Conservation (phyloP, 1,139 yeast species). For the Pichia sp. region DNA sequence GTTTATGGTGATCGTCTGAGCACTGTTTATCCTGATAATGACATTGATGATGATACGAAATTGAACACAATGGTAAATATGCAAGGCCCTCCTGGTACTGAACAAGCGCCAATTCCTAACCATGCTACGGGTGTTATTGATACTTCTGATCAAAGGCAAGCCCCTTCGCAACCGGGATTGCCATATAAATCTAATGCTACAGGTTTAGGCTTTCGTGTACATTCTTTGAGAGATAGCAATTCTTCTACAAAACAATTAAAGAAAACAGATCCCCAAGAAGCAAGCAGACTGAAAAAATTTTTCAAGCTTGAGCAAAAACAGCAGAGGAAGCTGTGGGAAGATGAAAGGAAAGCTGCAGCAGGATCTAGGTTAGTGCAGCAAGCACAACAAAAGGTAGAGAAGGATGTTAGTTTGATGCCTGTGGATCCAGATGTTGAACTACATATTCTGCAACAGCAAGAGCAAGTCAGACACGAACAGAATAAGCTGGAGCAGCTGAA, state of each 20-base stretch:
- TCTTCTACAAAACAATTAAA: constrained; percentile 1
- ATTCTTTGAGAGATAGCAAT: constrained; percentile 21
- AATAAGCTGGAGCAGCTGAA: neutral
- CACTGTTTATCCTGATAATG: constrained; percentile 6
- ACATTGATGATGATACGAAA: constrained; percentile 24
- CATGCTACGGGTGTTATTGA: neutral
- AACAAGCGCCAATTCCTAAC: neutral
- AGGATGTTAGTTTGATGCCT: constrained; percentile 13
- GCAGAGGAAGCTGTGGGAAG: constrained; percentile 17
- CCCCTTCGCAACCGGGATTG: constrained; percentile 8
- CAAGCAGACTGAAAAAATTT: constrained; percentile 11
- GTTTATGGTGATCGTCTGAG: constrained; percentile 29
- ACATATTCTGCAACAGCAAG: constrained; percentile 1
- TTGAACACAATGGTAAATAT: constrained; percentile 21
- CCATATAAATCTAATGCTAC: constrained; percentile 19
- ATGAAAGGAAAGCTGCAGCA: constrained; percentile 13
- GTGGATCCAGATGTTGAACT: constrained; percentile 13
- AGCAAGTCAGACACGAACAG: constrained; percentile 1
- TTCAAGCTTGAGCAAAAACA: constrained; percentile 15
- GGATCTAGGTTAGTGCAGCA: constrained; percentile 1
- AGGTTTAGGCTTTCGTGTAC: constrained; percentile 22
- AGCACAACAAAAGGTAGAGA: constrained; percentile 8
- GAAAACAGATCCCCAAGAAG: constrained; percentile 10
- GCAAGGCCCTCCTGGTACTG: neutral
- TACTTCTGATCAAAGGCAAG: neutral